Evolutionary conservation across 768 basidiomycete species (phyloP).

Genomic region (Xerocomellus intermedius): DNA sequence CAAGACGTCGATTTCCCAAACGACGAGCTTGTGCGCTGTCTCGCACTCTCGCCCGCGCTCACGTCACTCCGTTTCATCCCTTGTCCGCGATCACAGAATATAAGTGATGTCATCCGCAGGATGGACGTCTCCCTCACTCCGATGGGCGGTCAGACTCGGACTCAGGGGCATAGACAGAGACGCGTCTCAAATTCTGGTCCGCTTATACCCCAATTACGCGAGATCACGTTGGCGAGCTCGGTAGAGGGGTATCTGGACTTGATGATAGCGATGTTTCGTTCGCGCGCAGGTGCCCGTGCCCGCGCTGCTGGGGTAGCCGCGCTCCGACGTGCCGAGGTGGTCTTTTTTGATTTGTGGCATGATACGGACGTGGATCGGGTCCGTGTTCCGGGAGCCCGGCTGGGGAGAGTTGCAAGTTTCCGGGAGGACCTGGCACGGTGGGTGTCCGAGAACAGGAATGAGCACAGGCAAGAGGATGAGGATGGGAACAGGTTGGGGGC

Average conservation of each 20-base stretch:
- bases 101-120: conserved; percentile 4
- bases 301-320: not conserved
- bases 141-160: not conserved
- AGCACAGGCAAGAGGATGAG: not conserved
- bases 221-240: conserved; percentile 18
- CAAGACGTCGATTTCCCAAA: conserved; percentile 14
- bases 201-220: conserved; percentile 9
- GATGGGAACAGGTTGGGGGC: not conserved
- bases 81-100: conserved; percentile 16
- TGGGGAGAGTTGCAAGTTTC: not conserved
- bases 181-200: not conserved
- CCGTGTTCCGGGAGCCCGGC: not conserved
- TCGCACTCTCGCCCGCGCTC: conserved; percentile 13
- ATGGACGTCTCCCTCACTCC: conserved; percentile 1
- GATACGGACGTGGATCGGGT: not conserved
- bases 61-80: conserved; percentile 14
- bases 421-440: not conserved
- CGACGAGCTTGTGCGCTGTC: conserved; percentile 20
- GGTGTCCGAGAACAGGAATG: not conserved
- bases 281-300: conserved; percentile 3
- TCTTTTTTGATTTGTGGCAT: conserved; percentile 15
- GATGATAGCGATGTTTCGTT: conserved; percentile 12
- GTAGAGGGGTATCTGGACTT: conserved; percentile 4
- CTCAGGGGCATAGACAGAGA: not conserved
- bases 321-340: conserved; percentile 7